phyloP scores from a whole-genome alignment of 2,329 filamentous ascomycete genomes.

The Lizonia empirigonia region DNA sequence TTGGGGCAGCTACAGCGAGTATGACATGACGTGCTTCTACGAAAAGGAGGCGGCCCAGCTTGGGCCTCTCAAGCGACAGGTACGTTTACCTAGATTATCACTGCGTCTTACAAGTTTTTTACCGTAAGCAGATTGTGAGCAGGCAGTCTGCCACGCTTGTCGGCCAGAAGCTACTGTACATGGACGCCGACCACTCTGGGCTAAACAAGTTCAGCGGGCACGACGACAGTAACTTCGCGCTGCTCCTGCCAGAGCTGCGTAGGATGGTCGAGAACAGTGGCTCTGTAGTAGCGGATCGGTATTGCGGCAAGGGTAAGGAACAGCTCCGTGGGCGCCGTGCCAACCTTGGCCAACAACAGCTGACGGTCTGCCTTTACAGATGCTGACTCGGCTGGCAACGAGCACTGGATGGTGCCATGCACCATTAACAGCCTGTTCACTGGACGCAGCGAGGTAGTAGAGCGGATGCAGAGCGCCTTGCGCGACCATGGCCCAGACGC shows the following conservation, averaged over 20 bases:
- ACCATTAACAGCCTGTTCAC: too few relatives aligned
- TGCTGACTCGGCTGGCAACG: slow-evolving; percentile 6
- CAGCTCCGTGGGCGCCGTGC: too few relatives aligned
- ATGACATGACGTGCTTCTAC: not conserved
- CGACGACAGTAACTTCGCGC: not conserved
- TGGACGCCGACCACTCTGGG: not conserved
- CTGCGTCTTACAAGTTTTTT: too few relatives aligned
- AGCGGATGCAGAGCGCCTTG: slow-evolving; percentile 2
- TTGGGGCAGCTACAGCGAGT: not conserved
- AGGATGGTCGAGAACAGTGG: too few relatives aligned
- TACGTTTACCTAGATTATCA: too few relatives aligned
- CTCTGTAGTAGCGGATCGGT: too few relatives aligned
- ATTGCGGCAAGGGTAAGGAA: too few relatives aligned
- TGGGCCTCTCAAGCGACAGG: too few relatives aligned
- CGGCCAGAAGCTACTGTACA: not conserved
- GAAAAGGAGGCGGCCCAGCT: not conserved
- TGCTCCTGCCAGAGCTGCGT: not conserved
- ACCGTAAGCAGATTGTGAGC: not conserved
- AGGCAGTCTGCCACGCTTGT: not conserved
- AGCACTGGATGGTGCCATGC: slow-evolving; percentile 28
- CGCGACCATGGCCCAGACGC: not conserved
- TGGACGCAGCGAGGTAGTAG: slow-evolving; percentile 26
- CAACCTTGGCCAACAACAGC: too few relatives aligned
- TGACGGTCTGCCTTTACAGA: not conserved
- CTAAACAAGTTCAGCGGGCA: too few relatives aligned